Percentiles rank a stretch among this genome's conserved stretches.
Conservation (phyloP, 2,329 filamentous ascomycete genomes). For the Colletotrichum lindemuthianum region DNA sequence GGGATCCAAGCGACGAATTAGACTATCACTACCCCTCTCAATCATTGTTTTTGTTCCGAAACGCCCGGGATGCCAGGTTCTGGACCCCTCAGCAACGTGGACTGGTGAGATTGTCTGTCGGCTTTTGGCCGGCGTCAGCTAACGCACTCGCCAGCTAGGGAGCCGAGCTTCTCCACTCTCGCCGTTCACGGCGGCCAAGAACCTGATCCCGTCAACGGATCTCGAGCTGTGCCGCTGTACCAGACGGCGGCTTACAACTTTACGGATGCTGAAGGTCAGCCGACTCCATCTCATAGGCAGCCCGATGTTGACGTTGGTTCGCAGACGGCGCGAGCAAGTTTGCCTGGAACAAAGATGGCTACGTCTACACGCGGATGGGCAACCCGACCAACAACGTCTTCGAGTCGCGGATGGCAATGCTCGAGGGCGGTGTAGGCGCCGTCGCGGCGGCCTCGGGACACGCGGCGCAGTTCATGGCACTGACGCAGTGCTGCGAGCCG, state of each 20-base stretch:
- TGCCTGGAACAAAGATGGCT: slow-evolving; percentile 70
- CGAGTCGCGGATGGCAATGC: slow-evolving; percentile 91
- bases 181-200: slow-evolving; percentile 63
- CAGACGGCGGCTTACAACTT: slow-evolving; percentile 70
- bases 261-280: slow-evolving; percentile 33
- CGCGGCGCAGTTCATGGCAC: slow-evolving; percentile 90
- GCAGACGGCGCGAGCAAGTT: slow-evolving; percentile 48
- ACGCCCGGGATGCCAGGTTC: slow-evolving; percentile 43
- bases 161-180: slow-evolving; percentile 38
- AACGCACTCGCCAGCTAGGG: slow-evolving; percentile 22
- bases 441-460: slow-evolving; percentile 88
- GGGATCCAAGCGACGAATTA: slow-evolving; percentile 13
- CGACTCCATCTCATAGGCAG: not conserved
- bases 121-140: slow-evolving; percentile 27
- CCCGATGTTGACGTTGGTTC: slow-evolving; percentile 30
- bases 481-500: slow-evolving; percentile 80
- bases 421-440: slow-evolving; percentile 90
- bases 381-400: slow-evolving; percentile 96
- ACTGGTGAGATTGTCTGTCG: slow-evolving; percentile 42
- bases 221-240: slow-evolving; percentile 95
- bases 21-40: slow-evolving; percentile 29
- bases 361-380: slow-evolving; percentile 92
- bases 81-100: slow-evolving; percentile 45
- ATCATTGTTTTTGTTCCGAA: slow-evolving; percentile 6
- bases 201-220: slow-evolving; percentile 82